phyloP scores from a whole-genome alignment of 441 rosid species.

The Euphorbia schlechtendalii region DNA sequence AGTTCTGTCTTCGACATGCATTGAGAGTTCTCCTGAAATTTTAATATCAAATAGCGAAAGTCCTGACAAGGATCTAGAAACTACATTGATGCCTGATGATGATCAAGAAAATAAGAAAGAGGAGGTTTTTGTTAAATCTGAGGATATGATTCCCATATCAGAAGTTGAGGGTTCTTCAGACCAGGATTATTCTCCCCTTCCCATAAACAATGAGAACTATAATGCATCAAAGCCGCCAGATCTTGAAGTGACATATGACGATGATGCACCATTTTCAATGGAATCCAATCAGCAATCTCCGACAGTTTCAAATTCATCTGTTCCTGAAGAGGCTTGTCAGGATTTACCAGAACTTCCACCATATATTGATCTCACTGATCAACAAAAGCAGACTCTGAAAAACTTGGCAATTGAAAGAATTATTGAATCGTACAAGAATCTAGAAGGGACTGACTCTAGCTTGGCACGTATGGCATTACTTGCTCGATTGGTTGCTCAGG shows the following conservation, averaged over 20 bases:
- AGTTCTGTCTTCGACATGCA: constrained; percentile 31
- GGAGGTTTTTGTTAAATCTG: constrained; percentile 36
- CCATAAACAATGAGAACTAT: constrained; percentile 41
- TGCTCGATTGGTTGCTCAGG: constrained; percentile 92
- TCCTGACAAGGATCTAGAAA: constrained; percentile 44
- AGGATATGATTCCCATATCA: constrained; percentile 36
- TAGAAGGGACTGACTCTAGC: constrained; percentile 47
- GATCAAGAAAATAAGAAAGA: constrained; percentile 45
- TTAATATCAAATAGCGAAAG: constrained; percentile 29
- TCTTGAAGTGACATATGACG: constrained; percentile 36
- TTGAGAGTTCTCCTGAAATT: constrained; percentile 36
- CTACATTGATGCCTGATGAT: constrained; percentile 31
- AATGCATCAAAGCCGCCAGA: constrained; percentile 36
- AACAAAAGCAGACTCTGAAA: constrained; percentile 45
- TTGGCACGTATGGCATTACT: constrained; percentile 62
- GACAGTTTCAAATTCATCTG: constrained; percentile 33
- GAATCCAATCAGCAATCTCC: constrained; percentile 53
- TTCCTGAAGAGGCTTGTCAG: constrained; percentile 58
- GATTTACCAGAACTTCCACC: constrained; percentile 70
- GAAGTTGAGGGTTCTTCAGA: constrained; percentile 50
- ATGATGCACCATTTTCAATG: constrained; percentile 34
- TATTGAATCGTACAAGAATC: constrained; percentile 60
- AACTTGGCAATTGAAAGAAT: constrained; percentile 72
- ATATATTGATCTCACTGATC: constrained; percentile 68
- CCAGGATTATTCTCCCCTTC: constrained; percentile 38